Evolutionary conservation across 2,329 filamentous ascomycete genomes (phyloP).

Genomic region (Fusarium newnesense): DNA sequence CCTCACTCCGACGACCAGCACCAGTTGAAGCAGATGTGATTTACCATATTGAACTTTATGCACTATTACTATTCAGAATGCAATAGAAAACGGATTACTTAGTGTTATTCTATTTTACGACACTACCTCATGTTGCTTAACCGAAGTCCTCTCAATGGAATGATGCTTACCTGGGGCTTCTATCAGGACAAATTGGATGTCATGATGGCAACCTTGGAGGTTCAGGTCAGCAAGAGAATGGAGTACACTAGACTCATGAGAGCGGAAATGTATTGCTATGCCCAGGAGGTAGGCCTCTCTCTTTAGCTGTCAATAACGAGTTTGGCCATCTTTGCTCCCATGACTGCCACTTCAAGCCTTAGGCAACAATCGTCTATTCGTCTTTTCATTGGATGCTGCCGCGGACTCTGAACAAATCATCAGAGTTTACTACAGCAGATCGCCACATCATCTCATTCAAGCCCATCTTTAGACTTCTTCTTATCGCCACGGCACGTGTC

Average conservation of each 20-base stretch:
- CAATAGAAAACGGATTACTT: background rate
- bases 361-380: conserved; percentile 21
- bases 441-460: conserved; percentile 22
- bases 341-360: conserved; percentile 4
- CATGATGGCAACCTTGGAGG: background rate
- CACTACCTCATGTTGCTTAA: background rate
- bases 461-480: conserved; percentile 14
- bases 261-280: background rate
- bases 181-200: background rate
- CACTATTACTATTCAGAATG: background rate
- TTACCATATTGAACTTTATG: background rate
- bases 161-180: background rate
- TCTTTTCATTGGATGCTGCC: conserved; percentile 19
- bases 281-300: background rate
- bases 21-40: background rate
- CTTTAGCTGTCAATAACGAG: background rate
- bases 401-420: conserved; percentile 8
- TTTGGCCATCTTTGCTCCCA: background rate
- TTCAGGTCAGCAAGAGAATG: background rate
- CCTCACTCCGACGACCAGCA: background rate
- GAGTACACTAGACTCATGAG: background rate
- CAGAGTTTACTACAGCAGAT: conserved; percentile 1
- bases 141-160: background rate
- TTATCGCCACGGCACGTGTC: conserved; percentile 30
- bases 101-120: background rate